These are phyloP conservation scores for Closterium sp. DNA, from an alignment of 139 green algal species.

Conservation along the genomic window DNA sequence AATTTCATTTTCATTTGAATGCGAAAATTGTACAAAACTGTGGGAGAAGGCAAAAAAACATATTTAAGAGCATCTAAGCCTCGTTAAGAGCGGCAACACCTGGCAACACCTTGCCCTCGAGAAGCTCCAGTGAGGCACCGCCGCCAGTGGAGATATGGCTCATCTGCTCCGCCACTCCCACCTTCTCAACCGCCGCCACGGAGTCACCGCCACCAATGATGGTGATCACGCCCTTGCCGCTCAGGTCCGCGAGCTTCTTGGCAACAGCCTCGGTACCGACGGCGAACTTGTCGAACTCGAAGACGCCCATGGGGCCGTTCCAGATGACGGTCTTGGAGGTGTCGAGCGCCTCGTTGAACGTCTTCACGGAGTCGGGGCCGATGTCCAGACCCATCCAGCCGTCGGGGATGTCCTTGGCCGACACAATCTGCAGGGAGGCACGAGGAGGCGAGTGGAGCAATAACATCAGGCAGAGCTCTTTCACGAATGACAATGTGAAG, in stretches of 20 bases:
- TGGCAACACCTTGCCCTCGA: slow-evolving; percentile 97
- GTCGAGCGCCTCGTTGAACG: slow-evolving; percentile 74
- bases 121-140: slow-evolving; percentile 92
- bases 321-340: slow-evolving; percentile 93
- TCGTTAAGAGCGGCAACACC: not conserved
- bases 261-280: slow-evolving; percentile 82
- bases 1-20: not conserved
- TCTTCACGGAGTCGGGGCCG: slow-evolving; percentile 80
- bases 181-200: slow-evolving; percentile 94
- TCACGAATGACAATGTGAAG: not conserved
- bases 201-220: slow-evolving; percentile 97
- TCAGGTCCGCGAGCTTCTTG: slow-evolving; percentile 71
- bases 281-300: slow-evolving; percentile 92
- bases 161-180: slow-evolving; percentile 78
- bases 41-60: not conserved
- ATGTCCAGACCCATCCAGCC: slow-evolving; percentile 98
- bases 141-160: slow-evolving; percentile 82
- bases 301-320: slow-evolving; percentile 97
- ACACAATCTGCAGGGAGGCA: not conserved
- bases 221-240: slow-evolving; percentile 65
- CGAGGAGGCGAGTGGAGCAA: not conserved
- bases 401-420: slow-evolving; percentile 80
- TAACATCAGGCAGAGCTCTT: not conserved
- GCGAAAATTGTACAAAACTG: not conserved
- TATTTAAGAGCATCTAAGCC: not conserved